Conservation (phyloP, 371 early-diverging fungal genomes). For the Funneliformis caledonium region DNA sequence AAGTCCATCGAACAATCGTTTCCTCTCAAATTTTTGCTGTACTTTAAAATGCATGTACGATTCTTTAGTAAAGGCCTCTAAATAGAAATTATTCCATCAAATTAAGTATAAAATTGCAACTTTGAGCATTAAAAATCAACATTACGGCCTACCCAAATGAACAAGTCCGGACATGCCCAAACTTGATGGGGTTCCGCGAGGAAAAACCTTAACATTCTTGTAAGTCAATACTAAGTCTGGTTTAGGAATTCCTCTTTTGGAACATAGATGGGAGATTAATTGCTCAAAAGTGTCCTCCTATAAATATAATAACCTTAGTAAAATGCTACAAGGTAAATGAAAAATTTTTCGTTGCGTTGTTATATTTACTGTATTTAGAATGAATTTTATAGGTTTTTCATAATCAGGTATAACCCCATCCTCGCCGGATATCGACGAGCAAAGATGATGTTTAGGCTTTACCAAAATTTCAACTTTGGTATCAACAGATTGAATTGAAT, state of each 20-base stretch:
- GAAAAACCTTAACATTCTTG: constrained; percentile 41
- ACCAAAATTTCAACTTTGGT: constrained; percentile 35
- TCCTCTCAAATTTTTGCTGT: constrained; percentile 2
- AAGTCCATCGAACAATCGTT: constrained; percentile 1
- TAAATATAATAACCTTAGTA: neutral
- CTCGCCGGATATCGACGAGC: neutral
- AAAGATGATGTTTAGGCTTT: constrained; percentile 8
- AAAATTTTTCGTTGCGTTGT: neutral
- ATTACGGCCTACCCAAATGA: constrained; percentile 28
- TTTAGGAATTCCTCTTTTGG: constrained; percentile 24
- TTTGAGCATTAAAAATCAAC: neutral
- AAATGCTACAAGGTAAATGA: neutral
- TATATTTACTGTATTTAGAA: constrained; percentile 17
- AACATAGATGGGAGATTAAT: constrained; percentile 28
- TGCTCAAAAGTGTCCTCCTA: constrained; percentile 40
- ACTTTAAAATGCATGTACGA: constrained; percentile 30
- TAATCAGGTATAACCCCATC: neutral
- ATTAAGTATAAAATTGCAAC: neutral
- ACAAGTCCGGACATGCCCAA: constrained; percentile 36
- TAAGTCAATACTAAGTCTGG: constrained; percentile 37
- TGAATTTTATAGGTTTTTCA: constrained; percentile 37
- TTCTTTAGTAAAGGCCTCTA: constrained; percentile 35
- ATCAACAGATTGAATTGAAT: neutral
- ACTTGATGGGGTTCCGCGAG: constrained; percentile 39
- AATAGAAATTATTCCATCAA: neutral